Evolutionary conservation across 2,329 filamentous ascomycete genomes (phyloP), one percentile per base, ranked within the genome.

Genomic region (Paraphaeosphaeria sporulosa): DNA sequence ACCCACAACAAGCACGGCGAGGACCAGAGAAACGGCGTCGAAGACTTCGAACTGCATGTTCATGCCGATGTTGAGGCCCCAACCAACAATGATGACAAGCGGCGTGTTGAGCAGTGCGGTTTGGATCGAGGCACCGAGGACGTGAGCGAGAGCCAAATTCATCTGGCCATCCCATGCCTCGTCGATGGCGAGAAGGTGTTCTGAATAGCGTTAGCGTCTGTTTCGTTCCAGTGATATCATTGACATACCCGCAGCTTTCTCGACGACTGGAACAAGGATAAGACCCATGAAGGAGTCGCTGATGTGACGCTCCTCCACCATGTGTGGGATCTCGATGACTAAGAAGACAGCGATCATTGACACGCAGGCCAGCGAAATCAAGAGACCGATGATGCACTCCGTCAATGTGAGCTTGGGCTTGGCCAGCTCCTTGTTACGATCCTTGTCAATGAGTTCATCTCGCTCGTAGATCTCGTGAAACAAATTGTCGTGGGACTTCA

Each of bases 81-180:
- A 97, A 47, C 90, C 92, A 51, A 96, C 90, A 40, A 97, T 84
- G 36, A 96, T 88, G 8, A 92, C 89, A 4, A 97, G 84, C 0
- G 94, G 93, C 0, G 89, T 92, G 74, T 96, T 97, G 73, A 97
- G 88, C 34, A 97, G 85, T 0, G 93, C 92, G 0, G 94, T 97
- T 79, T 97, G 94, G 60, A 97, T 90, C 0, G 91, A 94, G 2
- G 93, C 89, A 49, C 92, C 93, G 44, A 97, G 87, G 55, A 95
- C 91, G 75, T 97, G 93, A 47, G 91, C 90, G 27, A 95, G 84
- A 0, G 92, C 92, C 77, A 94, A 89, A 80, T 95, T 95, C 84
- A 94, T 93, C 69, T 90, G 88, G 73, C 91, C 87, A 69, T 92
- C 90, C 84, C 88, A 94, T 25, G 92, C 92, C 82, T 96, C 92